Conservation (phyloP, 2,329 filamentous ascomycete genomes). For the Scedosporium minutisporum region DNA sequence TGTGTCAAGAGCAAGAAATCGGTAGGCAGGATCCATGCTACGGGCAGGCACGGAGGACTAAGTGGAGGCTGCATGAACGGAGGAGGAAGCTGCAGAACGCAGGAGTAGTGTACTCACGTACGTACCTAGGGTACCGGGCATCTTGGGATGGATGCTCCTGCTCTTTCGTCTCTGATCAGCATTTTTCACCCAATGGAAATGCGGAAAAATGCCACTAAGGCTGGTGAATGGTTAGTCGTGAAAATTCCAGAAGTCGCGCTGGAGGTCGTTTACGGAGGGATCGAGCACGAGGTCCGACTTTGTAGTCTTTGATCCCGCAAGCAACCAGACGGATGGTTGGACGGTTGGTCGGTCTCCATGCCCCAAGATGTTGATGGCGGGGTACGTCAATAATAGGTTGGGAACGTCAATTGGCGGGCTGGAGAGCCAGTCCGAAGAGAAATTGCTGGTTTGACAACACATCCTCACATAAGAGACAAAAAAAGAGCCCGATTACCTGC, state of each 20-base stretch:
- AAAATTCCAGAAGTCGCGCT: background rate
- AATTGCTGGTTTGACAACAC: conserved; percentile 6
- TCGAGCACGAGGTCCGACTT: too few relatives aligned
- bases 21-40: background rate
- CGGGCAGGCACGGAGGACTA: background rate
- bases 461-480: conserved; percentile 8
- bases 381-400: background rate
- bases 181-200: conserved; percentile 5
- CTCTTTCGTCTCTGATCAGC: background rate
- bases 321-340: background rate
- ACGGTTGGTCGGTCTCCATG: background rate
- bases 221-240: background rate
- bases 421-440: background rate
- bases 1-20: background rate
- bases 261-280: too few relatives aligned
- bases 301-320: too few relatives aligned
- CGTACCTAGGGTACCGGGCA: background rate
- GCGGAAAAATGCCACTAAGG: background rate
- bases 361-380: background rate
- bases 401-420: background rate
- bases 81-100: background rate
- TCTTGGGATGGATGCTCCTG: background rate
- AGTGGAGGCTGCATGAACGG: background rate
- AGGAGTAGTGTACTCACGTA: background rate
- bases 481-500: conserved; percentile 8